Base-by-base conservation (phyloP, 805 yeast species). In the Wickerhamomyces bisporus region DNA sequence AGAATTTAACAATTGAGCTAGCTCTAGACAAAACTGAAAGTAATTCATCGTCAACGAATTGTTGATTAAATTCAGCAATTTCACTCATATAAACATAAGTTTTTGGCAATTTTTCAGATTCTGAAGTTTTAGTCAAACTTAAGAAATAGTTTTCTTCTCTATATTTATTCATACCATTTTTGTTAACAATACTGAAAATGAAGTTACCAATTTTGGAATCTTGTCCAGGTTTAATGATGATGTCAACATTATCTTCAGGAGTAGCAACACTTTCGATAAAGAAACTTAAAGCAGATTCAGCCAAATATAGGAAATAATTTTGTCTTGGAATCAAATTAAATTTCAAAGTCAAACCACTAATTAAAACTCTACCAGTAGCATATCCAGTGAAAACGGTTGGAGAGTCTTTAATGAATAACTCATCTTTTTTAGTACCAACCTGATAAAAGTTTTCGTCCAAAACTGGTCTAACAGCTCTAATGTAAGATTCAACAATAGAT, bases 41-140 rank as follows among this genome's bases (percentile, higher is more conserved):
- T 37, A 81, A 57, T 33, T 71, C 69, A n/a, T 53, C 48, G 36
- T 78, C 71, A 48, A 73, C 70, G 36, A 85, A 64, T 41, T 75
- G 65, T 5, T 78, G 86, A 48, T 81, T 87, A 65, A 86, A 70
- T 59, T 91, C 98, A 44, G 79, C 71, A 40, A 77, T 77, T 69
- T 93, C 99, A 50, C 84, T 70, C 98, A 93, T 89, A 65, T 77
- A 86, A 20, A 86, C 95, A 55, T 73, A 85, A 46, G 83, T 77
- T 32, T 64, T 51, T 26, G 96, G 95, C 50, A 91, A 68, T 48
- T 74, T 71, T 20, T 71, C 58, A 19, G 83, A 77, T 57, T 87
- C 95, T 30, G 81, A 52, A 30, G 96, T 86, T 50, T 77, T 85
- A 47, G 98, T 86, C 55, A 89, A 71, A 2, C 95, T 83, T 55